Percentiles rank a stretch among this genome's conserved stretches.
phyloP scores from a whole-genome alignment of 805 yeast genomes.

The Schwanniomyces occidentalis region DNA sequence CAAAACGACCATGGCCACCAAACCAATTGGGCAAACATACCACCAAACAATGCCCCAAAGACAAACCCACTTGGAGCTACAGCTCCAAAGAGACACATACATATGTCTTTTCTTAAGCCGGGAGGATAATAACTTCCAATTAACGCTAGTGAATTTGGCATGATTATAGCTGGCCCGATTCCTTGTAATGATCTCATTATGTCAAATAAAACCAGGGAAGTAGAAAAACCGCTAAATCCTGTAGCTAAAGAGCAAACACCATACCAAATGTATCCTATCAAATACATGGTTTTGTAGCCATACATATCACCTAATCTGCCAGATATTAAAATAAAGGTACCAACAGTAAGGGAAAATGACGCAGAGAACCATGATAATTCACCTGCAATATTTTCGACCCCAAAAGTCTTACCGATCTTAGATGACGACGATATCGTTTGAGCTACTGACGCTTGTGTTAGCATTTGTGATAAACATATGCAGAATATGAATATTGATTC shows the following conservation, averaged over 20 bases:
- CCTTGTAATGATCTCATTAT: slow-evolving; percentile 35
- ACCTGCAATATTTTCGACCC: slow-evolving; percentile 24
- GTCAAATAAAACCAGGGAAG: slow-evolving; percentile 24
- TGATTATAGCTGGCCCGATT: slow-evolving; percentile 33
- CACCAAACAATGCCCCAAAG: slow-evolving; percentile 28
- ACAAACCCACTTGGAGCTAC: slow-evolving; percentile 36
- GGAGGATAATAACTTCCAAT: slow-evolving; percentile 31
- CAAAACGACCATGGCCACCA: slow-evolving; percentile 42
- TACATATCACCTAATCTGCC: slow-evolving; percentile 37
- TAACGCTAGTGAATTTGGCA: slow-evolving; percentile 36
- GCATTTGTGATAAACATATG: slow-evolving; percentile 26
- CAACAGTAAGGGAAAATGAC: slow-evolving; percentile 34
- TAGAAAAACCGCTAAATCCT: slow-evolving; percentile 28
- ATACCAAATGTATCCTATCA: slow-evolving; percentile 24
- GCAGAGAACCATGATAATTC: slow-evolving; percentile 38
- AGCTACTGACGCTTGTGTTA: slow-evolving; percentile 30
- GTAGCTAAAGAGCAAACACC: slow-evolving; percentile 22
- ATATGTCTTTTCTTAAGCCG: slow-evolving; percentile 18
- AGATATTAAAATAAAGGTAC: slow-evolving; percentile 34
- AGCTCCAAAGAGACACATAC: slow-evolving; percentile 32
- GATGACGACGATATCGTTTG: slow-evolving; percentile 25
- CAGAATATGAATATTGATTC: slow-evolving; percentile 24
- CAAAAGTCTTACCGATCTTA: slow-evolving; percentile 22
- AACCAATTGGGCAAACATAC: slow-evolving; percentile 21
- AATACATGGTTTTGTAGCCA: slow-evolving; percentile 31